Base-by-base conservation (phyloP, 371 early-diverging fungal genomes). In the Sporodiniella umbellata region DNA sequence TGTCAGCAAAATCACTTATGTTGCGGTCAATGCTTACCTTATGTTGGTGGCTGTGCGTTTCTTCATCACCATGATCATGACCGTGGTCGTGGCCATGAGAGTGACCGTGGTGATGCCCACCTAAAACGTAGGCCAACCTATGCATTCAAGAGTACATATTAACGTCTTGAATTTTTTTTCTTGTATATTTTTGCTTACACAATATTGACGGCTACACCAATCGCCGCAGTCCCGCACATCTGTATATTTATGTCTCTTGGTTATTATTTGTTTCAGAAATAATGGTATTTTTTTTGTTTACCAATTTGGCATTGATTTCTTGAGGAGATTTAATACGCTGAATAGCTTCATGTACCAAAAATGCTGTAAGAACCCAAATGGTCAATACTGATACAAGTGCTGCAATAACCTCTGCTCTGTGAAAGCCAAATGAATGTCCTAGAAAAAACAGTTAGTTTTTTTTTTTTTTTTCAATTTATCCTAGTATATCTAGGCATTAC, bases 381-480 rank as follows among this genome's bases (percentile, higher is more conserved):
- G 90, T 74, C 31, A 89, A 66, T 14, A 90, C 83, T 1, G 93
- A 92, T 31, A 83, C 55, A 22, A 93, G 59, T 0, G 92, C 93
- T 12, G 92, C 94, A 35, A 94, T 67, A 23, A 93, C 90, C 65
- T 94, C 93, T 31, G 87, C 87, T 30, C 94, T 82, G 46, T 92
- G 84, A 57, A 85, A 94, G 28, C 94, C 93, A 68, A 84, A 94
- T 8, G 90, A 83, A 60, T 86, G 88, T 40, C 59, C 75, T 75
- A 53, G 8, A 42, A 17, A 42, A 4, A 28, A 28, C 10, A 28
- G 30, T 28, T 28, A 4, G 10, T 28, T 7, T 42, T 12, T 14
- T 8, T 6, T n/a, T 35, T 35, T 14, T 35, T 6, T 15, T 21
- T 33, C 30, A n/a, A n/a, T n/a, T 2, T 31, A 7, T 42, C 4